Evolutionary conservation across 2,329 filamentous ascomycete species (phyloP).

Genomic region (Alternaria tenuissima): DNA sequence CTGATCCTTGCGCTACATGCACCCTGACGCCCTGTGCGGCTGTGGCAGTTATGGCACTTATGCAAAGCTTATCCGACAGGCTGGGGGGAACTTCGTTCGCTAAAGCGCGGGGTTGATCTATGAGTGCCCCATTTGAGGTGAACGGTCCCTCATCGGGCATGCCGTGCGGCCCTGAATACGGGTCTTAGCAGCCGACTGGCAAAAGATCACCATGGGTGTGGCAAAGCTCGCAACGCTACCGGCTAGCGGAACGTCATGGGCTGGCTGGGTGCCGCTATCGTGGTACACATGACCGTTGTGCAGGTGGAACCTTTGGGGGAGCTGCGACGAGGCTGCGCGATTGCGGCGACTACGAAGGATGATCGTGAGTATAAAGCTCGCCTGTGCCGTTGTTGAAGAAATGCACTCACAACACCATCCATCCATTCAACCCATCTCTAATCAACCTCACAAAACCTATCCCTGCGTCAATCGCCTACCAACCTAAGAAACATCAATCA

Average conservation of each 20-base stretch:
- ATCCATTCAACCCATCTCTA: background rate
- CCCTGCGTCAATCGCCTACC: background rate
- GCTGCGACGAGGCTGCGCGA: slow-evolving; percentile 15
- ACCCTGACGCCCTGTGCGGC: slow-evolving; percentile 12
- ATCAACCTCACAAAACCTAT: slow-evolving; percentile 8
- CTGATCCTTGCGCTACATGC: slow-evolving; percentile 4
- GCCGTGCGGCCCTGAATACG: slow-evolving; percentile 16
- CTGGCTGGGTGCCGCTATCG: slow-evolving; percentile 10
- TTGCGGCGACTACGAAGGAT: slow-evolving; percentile 1
- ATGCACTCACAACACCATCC: slow-evolving; percentile 7
- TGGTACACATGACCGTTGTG: slow-evolving; percentile 22
- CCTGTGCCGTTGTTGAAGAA: background rate
- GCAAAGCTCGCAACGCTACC: slow-evolving; percentile 10
- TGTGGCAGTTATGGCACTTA: slow-evolving; percentile 9
- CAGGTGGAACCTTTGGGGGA: slow-evolving; percentile 15
- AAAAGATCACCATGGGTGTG: slow-evolving; percentile 13
- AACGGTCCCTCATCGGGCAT: slow-evolving; percentile 12
- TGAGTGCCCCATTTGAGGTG: slow-evolving; percentile 20
- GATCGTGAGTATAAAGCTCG: slow-evolving; percentile 17
- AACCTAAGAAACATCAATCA: background rate
- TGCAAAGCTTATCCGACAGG: slow-evolving; percentile 23
- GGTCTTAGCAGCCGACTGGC: slow-evolving; percentile 1
- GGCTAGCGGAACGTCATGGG: slow-evolving; percentile 19
- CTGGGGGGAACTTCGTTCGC: slow-evolving; percentile 17
- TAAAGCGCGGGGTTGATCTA: slow-evolving; percentile 27